These are phyloP conservation scores for Barnettozyma hawaiiensis DNA, from an alignment of 1,139 yeast genomes.

Conservation along the genomic window DNA sequence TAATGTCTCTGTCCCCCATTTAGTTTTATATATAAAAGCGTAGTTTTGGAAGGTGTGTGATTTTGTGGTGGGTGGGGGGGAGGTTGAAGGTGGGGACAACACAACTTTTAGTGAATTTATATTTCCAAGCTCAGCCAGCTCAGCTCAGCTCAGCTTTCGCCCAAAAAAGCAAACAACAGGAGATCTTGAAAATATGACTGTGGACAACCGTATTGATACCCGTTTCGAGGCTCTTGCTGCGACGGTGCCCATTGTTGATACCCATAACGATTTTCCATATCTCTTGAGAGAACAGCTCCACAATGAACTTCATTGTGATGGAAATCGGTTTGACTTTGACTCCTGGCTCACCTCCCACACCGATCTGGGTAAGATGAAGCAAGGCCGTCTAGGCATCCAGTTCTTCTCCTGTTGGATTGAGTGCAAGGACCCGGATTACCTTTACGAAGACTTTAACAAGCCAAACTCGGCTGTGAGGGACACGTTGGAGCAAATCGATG, in stretches of 20 bases:
- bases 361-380: slow-evolving; percentile 34
- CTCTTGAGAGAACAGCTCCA: slow-evolving; percentile 38
- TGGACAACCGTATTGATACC: slow-evolving; percentile 17
- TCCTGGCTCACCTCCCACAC: slow-evolving; percentile 36
- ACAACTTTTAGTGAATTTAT: too few relatives aligned
- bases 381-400: slow-evolving; percentile 41
- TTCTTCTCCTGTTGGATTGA: slow-evolving; percentile 44
- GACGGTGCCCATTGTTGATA: slow-evolving; percentile 38
- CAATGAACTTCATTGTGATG: slow-evolving; percentile 33
- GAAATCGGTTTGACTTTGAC: slow-evolving; percentile 32
- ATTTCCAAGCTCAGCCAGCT: too few relatives aligned
- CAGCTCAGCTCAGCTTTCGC: too few relatives aligned
- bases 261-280: slow-evolving; percentile 47
- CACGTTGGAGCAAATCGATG: slow-evolving; percentile 49
- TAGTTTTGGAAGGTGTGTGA: too few relatives aligned
- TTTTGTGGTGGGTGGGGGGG: neutral
- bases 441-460: slow-evolving; percentile 38
- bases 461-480: slow-evolving; percentile 42
- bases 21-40: too few relatives aligned
- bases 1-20: too few relatives aligned
- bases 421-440: slow-evolving; percentile 34
- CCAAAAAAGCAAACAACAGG: too few relatives aligned
- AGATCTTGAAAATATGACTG: slow-evolving; percentile 10
- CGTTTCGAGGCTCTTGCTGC: slow-evolving; percentile 26
- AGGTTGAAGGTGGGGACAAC: neutral